phyloP scores from a whole-genome alignment of 2,329 filamentous ascomycete species.

The Rhinocladiella similis region DNA sequence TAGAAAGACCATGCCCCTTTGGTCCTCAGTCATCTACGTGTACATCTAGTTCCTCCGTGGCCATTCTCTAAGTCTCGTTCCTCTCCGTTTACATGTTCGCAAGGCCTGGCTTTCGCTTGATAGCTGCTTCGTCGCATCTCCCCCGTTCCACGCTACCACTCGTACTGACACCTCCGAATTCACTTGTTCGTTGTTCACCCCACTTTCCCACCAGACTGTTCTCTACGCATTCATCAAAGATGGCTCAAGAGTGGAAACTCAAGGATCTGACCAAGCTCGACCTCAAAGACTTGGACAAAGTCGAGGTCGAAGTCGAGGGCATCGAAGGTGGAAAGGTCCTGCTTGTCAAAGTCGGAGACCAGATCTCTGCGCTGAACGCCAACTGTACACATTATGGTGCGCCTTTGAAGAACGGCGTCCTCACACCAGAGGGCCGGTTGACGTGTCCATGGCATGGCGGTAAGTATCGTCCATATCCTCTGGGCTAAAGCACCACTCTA shows the following conservation, averaged over 20 bases:
- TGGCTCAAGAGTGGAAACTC: conserved; percentile 30
- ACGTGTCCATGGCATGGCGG: conserved; percentile 97
- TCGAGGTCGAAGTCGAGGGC: conserved; percentile 87
- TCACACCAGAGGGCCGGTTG: conserved; percentile 77
- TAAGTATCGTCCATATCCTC: conserved; percentile 42
- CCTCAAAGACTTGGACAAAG: conserved; percentile 77
- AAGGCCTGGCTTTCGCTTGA: not conserved
- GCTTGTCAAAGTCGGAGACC: conserved; percentile 74
- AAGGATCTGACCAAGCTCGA: conserved; percentile 61
- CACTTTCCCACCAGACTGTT: conserved; percentile 10
- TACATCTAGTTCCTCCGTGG: not conserved
- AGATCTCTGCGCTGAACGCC: conserved; percentile 75
- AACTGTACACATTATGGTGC: conserved; percentile 93
- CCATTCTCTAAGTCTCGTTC: not conserved
- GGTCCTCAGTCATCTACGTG: not conserved
- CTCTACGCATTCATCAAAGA: conserved; percentile 11
- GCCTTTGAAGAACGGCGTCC: conserved; percentile 79
- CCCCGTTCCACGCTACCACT: conserved; percentile 7
- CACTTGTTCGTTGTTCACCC: not conserved
- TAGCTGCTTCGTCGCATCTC: conserved; percentile 1
- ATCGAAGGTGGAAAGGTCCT: conserved; percentile 83
- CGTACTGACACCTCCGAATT: conserved; percentile 3
- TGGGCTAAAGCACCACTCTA: not conserved
- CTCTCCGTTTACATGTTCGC: not conserved
- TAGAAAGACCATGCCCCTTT: not conserved